A percentile compares a stretch with the other conserved stretches of the same genome.
Conservation (phyloP, 441 rosid genomes). For the Adansonia madagascariensis region DNA sequence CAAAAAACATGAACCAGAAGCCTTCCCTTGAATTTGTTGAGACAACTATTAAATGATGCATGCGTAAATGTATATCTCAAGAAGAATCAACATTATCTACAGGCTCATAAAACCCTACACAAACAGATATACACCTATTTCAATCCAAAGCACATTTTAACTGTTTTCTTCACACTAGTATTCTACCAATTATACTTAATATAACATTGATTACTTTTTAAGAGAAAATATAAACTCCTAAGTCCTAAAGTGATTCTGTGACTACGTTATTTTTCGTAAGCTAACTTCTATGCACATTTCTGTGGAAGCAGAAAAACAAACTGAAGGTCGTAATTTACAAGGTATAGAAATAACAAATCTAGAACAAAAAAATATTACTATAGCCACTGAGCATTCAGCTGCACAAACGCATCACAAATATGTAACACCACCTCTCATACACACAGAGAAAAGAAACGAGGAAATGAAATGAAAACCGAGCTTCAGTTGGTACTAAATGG, state of each 20-base stretch:
- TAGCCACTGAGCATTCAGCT: not conserved
- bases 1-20: not conserved
- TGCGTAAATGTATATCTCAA: not conserved
- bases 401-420: not conserved
- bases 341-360: not conserved
- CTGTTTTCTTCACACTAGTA: not conserved
- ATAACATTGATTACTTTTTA: not conserved
- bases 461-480: not conserved
- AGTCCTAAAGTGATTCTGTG: not conserved
- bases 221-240: not conserved
- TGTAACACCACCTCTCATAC: not conserved
- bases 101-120: not conserved
- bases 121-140: not conserved
- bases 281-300: not conserved
- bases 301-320: not conserved
- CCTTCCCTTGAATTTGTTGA: constrained; percentile 5
- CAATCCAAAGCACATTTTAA: not conserved
- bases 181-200: not conserved
- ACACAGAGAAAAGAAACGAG: not conserved
- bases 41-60: not conserved
- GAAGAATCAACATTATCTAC: constrained; percentile 6
- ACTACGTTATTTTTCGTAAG: not conserved
- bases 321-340: not conserved
- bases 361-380: not conserved
- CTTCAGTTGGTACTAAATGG: constrained; percentile 10